A percentile compares a stretch with the other conserved stretches of the same genome.
Conservation (phyloP, 495 filamentous ascomycete species). For the Hypoxylon crocopeplum region DNA sequence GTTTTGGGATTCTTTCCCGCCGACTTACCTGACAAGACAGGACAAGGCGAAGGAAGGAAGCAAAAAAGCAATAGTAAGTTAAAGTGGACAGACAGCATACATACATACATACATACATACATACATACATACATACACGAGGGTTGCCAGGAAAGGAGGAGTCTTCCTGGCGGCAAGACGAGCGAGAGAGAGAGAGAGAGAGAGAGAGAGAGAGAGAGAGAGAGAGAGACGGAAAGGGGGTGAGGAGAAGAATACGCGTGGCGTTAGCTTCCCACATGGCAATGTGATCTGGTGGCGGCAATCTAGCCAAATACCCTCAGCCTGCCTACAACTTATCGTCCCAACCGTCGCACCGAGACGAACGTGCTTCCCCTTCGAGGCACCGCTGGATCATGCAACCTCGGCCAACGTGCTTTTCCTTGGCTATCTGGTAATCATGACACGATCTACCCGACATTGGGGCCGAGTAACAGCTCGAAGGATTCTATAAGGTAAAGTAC, state of each 20-base stretch:
- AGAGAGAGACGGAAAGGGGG: not conserved
- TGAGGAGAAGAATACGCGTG: not conserved
- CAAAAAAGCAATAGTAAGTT: too few species aligned
- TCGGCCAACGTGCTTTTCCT: constrained; percentile 18
- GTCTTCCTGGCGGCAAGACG: too few species aligned
- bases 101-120: not conserved
- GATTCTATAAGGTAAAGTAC: constrained; percentile 4
- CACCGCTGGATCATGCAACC: constrained; percentile 19
- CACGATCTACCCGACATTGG: constrained; percentile 2
- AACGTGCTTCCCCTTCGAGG: constrained; percentile 10
- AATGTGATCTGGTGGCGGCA: constrained; percentile 26
- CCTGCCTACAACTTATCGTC: constrained; percentile 7
- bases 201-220: not conserved
- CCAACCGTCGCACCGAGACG: constrained; percentile 14
- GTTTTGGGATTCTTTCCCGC: constrained; percentile 16
- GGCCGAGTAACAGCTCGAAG: constrained; percentile 4
- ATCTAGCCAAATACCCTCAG: constrained; percentile 12
- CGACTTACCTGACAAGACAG: too few species aligned
- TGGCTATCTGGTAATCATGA: constrained; percentile 10
- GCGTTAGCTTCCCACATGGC: constrained; percentile 19
- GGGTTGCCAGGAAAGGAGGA: not conserved
- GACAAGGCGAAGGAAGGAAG: too few species aligned
- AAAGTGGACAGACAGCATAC: too few species aligned
- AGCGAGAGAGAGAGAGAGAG: too few species aligned
- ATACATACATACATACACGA: not conserved